A percentile compares a stretch with the other conserved stretches of the same genome.
Evolutionary conservation across 2,329 filamentous ascomycete species (phyloP).

Genomic region (Sclerotinia trifoliorum): DNA sequence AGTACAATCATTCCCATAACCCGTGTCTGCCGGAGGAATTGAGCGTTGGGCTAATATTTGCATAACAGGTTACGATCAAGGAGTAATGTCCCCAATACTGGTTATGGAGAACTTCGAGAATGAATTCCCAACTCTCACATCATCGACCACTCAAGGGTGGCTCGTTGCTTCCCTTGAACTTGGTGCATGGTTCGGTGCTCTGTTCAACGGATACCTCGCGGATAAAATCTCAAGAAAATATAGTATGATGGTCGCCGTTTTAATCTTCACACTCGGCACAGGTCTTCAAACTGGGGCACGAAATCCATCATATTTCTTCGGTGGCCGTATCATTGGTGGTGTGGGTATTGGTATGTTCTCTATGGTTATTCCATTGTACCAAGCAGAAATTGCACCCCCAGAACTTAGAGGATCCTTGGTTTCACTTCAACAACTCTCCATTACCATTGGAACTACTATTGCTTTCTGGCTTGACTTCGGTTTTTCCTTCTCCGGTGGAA

Average conservation of each 20-base stretch:
- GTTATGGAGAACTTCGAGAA: slow-evolving; percentile 43
- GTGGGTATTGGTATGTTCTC: slow-evolving; percentile 53
- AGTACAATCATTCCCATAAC: neutral
- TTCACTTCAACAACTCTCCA: slow-evolving; percentile 60
- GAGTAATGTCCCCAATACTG: slow-evolving; percentile 41
- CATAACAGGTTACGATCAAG: slow-evolving; percentile 38
- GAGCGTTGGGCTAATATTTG: neutral
- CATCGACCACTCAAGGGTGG: slow-evolving; percentile 40
- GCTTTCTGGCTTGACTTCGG: slow-evolving; percentile 60
- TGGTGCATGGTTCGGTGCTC: slow-evolving; percentile 40
- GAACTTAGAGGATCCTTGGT: slow-evolving; percentile 59
- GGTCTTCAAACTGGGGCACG: slow-evolving; percentile 44
- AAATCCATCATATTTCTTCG: slow-evolving; percentile 53
- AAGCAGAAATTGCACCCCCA: slow-evolving; percentile 57
- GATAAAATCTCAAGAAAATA: slow-evolving; percentile 53
- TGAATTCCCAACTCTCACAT: slow-evolving; percentile 40
- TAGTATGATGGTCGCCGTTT: slow-evolving; percentile 51
- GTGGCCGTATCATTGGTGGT: slow-evolving; percentile 50
- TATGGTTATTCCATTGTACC: slow-evolving; percentile 55
- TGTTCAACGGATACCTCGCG: slow-evolving; percentile 40
- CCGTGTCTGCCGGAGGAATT: neutral
- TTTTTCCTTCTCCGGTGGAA: slow-evolving; percentile 49
- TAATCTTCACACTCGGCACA: slow-evolving; percentile 53
- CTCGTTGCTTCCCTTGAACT: slow-evolving; percentile 41
- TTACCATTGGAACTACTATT: slow-evolving; percentile 48